These are phyloP conservation scores for Eucalyptus cladocalyx DNA, from an alignment of 345 rosid genomes.

Conservation along the genomic window DNA sequence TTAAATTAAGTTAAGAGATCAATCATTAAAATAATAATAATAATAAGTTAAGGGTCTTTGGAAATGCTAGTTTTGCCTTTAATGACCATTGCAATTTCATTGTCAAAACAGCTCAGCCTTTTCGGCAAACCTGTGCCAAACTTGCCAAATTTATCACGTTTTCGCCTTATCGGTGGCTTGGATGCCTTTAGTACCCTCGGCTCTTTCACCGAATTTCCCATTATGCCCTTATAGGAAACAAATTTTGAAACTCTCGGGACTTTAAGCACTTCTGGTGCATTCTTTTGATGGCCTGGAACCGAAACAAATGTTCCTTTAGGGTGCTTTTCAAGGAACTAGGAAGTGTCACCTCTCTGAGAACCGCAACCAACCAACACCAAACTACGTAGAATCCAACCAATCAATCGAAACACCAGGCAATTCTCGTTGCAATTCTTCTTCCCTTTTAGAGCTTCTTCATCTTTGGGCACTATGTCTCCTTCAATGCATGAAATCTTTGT, in stretches of 20 bases:
- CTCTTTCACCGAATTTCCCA: neutral
- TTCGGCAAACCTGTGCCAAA: neutral
- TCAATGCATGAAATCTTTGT: neutral
- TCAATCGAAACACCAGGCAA: neutral
- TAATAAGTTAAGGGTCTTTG: neutral
- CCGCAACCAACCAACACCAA: neutral
- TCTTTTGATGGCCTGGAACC: neutral
- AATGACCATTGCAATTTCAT: neutral
- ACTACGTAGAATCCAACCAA: neutral
- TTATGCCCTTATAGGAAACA: neutral
- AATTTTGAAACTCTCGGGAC: neutral
- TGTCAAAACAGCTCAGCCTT: neutral
- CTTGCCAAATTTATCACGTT: neutral
- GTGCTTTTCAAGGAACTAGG: neutral
- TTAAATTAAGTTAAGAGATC: too few relatives aligned
- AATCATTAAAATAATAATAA: too few relatives aligned
- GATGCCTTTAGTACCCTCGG: neutral
- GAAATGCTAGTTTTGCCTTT: neutral
- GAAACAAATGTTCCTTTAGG: neutral
- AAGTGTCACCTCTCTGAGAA: neutral
- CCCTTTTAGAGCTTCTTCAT: neutral
- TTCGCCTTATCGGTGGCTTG: neutral
- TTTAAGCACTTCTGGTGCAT: neutral
- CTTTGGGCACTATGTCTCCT: neutral
- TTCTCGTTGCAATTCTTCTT: neutral